Evolutionary conservation across 2,329 filamentous ascomycete genomes (phyloP).

Genomic region (Colletotrichum spaethianum): DNA sequence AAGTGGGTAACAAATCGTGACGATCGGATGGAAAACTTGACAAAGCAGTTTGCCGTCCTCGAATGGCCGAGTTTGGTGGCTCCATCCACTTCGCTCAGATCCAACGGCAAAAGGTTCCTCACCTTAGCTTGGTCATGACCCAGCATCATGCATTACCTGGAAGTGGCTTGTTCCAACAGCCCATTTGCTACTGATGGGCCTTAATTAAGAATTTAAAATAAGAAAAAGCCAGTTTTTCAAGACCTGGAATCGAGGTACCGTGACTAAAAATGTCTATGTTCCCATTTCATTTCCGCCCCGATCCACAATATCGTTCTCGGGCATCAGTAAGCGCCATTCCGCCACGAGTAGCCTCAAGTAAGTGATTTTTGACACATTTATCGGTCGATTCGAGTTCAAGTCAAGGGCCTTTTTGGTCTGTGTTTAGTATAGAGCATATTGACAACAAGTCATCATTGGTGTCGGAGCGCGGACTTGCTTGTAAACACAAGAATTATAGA

Average conservation of each 20-base stretch:
- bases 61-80: background rate
- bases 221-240: too few species aligned
- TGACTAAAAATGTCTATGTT: background rate
- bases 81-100: background rate
- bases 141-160: background rate
- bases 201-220: background rate
- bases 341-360: background rate
- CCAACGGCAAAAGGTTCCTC: background rate
- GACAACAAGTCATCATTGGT: too few species aligned
- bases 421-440: too few species aligned
- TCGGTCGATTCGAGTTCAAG: background rate
- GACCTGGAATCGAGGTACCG: background rate
- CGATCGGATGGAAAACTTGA: background rate
- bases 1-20: background rate
- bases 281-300: constrained; percentile 12
- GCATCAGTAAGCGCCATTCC: constrained; percentile 17
- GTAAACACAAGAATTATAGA: background rate
- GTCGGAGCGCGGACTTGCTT: too few species aligned
- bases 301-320: background rate
- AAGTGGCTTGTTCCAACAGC: background rate
- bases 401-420: too few species aligned
- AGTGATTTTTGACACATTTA: background rate
- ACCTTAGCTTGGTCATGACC: background rate
- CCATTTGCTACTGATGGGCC: background rate
- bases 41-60: background rate